phyloP scores from a whole-genome alignment of 2,329 filamentous ascomycete species.

The Sphaerulina musiva region DNA sequence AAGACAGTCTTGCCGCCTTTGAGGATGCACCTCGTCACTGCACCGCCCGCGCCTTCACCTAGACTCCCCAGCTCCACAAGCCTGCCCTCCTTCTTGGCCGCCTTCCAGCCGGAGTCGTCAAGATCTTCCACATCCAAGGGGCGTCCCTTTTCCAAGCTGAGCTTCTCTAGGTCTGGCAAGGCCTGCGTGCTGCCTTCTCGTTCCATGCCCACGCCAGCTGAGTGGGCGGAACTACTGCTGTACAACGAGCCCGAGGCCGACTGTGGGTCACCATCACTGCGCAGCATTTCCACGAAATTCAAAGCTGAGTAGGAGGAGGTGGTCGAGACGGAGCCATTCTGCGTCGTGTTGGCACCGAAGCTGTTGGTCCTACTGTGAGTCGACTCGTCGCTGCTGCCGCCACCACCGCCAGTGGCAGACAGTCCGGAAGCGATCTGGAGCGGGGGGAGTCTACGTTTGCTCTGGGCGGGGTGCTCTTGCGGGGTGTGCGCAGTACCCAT shows the following conservation, averaged over 20 bases:
- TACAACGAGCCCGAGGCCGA: constrained; percentile 82
- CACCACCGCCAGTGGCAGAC: constrained; percentile 68
- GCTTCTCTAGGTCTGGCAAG: constrained; percentile 68
- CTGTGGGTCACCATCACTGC: constrained; percentile 63
- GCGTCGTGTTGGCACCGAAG: constrained; percentile 66
- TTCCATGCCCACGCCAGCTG: constrained; percentile 60
- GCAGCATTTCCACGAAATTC: constrained; percentile 69
- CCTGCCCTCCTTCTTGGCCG: constrained; percentile 79
- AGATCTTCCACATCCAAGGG: constrained; percentile 87
- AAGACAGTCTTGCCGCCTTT: constrained; percentile 92
- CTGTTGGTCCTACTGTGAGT: constrained; percentile 78
- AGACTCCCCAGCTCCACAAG: constrained; percentile 84
- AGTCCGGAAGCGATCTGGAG: constrained; percentile 47
- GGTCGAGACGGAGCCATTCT: constrained; percentile 75
- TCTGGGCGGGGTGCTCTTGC: constrained; percentile 41
- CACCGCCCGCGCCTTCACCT: constrained; percentile 91
- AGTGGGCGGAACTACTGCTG: constrained; percentile 31
- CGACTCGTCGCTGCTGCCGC: constrained; percentile 64
- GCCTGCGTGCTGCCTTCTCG: constrained; percentile 73
- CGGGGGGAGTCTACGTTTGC: constrained; percentile 36
- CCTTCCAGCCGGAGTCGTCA: constrained; percentile 91
- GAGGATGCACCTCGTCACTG: constrained; percentile 83
- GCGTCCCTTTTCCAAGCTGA: constrained; percentile 74
- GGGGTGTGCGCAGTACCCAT: constrained; percentile 72
- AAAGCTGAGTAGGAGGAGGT: constrained; percentile 80